These are phyloP conservation scores for Nicotiana undulata DNA, from an alignment of 257 asterid genomes.

Conservation along the genomic window DNA sequence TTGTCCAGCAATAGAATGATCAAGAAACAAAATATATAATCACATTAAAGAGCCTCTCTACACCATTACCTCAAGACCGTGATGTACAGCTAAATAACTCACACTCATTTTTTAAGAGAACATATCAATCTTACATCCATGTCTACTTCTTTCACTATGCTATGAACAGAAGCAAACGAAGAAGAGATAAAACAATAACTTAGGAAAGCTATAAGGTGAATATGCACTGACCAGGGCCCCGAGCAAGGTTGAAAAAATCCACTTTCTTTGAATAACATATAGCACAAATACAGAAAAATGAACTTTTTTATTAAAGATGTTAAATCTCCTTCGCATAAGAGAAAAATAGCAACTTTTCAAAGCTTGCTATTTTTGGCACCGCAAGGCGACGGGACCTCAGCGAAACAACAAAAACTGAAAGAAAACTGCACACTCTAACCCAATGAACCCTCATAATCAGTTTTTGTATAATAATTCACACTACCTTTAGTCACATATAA, in stretches of 20 bases:
- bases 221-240: no score
- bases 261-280: no score
- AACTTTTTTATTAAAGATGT: no score
- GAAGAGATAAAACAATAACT: not conserved
- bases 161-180: not conserved
- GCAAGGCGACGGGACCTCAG: no score
- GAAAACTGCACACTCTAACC: not conserved
- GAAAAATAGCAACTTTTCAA: no score
- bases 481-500: not conserved
- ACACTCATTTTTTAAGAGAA: not conserved
- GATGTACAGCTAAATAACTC: not conserved
- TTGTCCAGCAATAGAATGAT: not conserved
- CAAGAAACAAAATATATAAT: not conserved
- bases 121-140: not conserved
- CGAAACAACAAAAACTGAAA: not conserved
- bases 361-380: no score
- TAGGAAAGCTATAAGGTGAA: not conserved
- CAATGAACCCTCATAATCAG: not conserved
- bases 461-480: not conserved
- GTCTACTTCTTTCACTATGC: not conserved
- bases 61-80: not conserved
- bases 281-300: no score
- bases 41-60: not conserved
- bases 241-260: no score
- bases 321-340: no score